These are phyloP conservation scores for Fraxinus latifolia DNA, from an alignment of 305 asterid species.

Conservation along the genomic window DNA sequence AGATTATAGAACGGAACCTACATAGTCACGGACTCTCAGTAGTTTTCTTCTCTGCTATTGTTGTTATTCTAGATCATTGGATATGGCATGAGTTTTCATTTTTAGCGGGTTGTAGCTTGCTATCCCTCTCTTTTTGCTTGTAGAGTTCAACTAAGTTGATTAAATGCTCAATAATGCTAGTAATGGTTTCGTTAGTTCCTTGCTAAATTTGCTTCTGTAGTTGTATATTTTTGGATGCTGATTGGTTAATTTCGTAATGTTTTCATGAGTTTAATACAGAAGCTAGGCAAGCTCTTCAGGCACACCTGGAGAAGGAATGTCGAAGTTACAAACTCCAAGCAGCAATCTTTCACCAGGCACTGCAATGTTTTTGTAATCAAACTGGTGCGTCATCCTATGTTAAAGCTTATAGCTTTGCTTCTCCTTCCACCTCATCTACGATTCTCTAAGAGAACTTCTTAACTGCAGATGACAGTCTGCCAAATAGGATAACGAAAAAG, in stretches of 20 bases:
- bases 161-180: not conserved
- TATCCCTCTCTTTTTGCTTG: not conserved
- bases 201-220: not conserved
- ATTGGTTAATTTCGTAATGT: conserved; percentile 9
- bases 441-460: conserved; percentile 31
- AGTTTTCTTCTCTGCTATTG: not conserved
- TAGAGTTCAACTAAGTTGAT: not conserved
- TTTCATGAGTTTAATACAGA: conserved; percentile 40
- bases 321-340: conserved; percentile 65
- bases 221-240: conserved; percentile 6
- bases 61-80: not conserved
- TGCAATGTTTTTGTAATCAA: conserved; percentile 40
- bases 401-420: conserved; percentile 7
- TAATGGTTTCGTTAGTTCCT: not conserved
- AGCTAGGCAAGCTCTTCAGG: conserved; percentile 61
- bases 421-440: conserved; percentile 13
- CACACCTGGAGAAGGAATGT: conserved; percentile 75
- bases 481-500: conserved; percentile 40
- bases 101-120: not conserved
- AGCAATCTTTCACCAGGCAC: conserved; percentile 75
- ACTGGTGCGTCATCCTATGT: conserved; percentile 24
- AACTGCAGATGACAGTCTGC: conserved; percentile 49
- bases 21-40: not conserved
- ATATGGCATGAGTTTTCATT: not conserved
- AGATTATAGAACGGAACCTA: not conserved